These are phyloP conservation scores for Fusarium domesticum DNA, from an alignment of 2,329 filamentous ascomycete species.

Conservation along the genomic window DNA sequence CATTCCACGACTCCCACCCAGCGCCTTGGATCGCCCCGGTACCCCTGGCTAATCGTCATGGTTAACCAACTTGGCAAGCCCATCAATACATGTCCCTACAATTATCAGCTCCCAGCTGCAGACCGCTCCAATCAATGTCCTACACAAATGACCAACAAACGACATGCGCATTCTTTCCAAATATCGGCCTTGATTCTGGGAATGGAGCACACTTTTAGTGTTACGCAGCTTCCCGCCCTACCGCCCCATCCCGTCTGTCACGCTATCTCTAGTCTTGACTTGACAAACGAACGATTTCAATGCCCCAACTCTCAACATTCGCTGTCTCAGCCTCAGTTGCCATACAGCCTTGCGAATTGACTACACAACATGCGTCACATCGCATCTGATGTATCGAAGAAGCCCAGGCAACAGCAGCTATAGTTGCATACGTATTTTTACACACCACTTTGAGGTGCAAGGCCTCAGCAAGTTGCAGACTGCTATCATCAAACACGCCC, in stretches of 20 bases:
- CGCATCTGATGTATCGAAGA: too few relatives aligned
- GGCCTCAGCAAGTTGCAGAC: background rate
- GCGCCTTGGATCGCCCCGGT: slow-evolving; percentile 18
- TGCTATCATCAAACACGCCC: background rate
- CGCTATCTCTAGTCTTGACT: background rate
- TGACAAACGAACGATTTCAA: background rate
- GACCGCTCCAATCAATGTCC: slow-evolving; percentile 6
- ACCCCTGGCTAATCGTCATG: slow-evolving; percentile 13
- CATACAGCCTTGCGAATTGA: too few relatives aligned
- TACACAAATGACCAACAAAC: background rate
- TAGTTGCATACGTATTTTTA: too few relatives aligned
- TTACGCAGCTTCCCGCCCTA: background rate
- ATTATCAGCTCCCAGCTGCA: slow-evolving; percentile 6
- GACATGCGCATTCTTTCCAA: background rate
- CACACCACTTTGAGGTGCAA: background rate
- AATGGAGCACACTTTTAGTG: background rate
- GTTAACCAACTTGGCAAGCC: slow-evolving; percentile 8
- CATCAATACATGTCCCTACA: slow-evolving; percentile 1
- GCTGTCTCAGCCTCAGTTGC: background rate
- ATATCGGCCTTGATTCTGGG: background rate
- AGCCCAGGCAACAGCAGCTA: too few relatives aligned
- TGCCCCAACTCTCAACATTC: background rate
- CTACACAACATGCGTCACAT: too few relatives aligned
- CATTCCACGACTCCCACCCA: slow-evolving; percentile 17
- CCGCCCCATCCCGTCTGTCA: background rate